These are phyloP conservation scores for Elongisporangium anandrum DNA, from an alignment of 352 stramenopile genomes.

Conservation along the genomic window DNA sequence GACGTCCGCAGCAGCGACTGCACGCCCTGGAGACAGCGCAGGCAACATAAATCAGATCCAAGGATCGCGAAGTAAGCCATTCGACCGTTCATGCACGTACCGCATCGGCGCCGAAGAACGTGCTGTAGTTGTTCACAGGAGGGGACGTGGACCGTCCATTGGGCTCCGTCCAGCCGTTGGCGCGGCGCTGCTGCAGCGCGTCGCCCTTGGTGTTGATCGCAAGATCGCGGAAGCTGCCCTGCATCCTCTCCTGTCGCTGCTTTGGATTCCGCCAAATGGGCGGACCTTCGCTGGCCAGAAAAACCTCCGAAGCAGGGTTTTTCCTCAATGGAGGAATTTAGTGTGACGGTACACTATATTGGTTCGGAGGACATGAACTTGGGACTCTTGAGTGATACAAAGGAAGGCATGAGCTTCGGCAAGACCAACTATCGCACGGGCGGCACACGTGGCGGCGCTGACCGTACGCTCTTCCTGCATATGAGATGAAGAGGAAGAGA, in stretches of 20 bases:
- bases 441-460: conserved; percentile 80
- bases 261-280: neutral
- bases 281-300: neutral
- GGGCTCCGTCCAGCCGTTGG: conserved; percentile 17
- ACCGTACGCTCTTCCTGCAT: conserved; percentile 49
- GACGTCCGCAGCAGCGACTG: conserved; percentile 63
- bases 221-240: conserved; percentile 29
- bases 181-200: conserved; percentile 10
- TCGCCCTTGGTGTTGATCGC: conserved; percentile 7
- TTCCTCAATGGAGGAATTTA: neutral
- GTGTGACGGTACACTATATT: neutral
- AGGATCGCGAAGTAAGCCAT: neutral
- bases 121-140: conserved; percentile 65
- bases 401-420: conserved; percentile 70
- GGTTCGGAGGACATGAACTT: conserved; percentile 1
- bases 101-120: conserved; percentile 49
- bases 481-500: neutral
- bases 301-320: no score
- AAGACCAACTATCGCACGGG: conserved; percentile 84
- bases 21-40: conserved; percentile 32
- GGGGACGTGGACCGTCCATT: conserved; percentile 5
- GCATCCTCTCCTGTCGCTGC: conserved; percentile 15
- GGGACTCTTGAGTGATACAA: neutral
- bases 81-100: conserved; percentile 16
- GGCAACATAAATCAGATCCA: neutral